These are phyloP conservation scores for Sugiyamaella marilandica DNA, from an alignment of 805 yeast species.

Conservation along the genomic window DNA sequence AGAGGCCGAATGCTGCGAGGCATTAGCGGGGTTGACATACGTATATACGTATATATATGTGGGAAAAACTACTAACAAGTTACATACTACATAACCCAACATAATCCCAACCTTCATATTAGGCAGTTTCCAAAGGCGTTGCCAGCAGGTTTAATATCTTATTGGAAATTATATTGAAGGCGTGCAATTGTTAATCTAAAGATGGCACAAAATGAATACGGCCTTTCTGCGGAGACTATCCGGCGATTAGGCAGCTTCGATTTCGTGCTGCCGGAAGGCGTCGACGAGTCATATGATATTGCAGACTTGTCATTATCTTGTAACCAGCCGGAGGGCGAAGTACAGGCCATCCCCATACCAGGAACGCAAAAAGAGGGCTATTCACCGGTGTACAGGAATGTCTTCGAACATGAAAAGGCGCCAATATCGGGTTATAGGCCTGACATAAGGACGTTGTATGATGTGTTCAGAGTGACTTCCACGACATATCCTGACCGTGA, in stretches of 20 bases:
- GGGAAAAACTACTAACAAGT: too few relatives aligned
- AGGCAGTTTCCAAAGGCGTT: too few relatives aligned
- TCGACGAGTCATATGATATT: neutral
- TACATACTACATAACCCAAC: too few relatives aligned
- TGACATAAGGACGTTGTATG: conserved; percentile 37
- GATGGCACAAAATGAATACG: neutral
- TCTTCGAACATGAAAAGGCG: conserved; percentile 30
- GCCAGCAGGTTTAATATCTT: too few relatives aligned
- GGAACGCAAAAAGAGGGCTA: conserved; percentile 41
- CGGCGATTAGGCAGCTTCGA: conserved; percentile 11
- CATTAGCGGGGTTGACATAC: too few relatives aligned
- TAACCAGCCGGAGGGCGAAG: conserved; percentile 19
- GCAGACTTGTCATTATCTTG: neutral
- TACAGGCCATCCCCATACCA: conserved; percentile 39
- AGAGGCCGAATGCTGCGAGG: too few relatives aligned
- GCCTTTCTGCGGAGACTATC: conserved; percentile 10
- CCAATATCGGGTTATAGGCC: conserved; percentile 33
- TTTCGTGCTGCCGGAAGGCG: conserved; percentile 7
- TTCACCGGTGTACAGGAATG: conserved; percentile 50
- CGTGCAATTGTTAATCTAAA: neutral
- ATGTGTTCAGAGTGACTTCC: conserved; percentile 32
- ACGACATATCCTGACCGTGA: conserved; percentile 28
- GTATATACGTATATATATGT: too few relatives aligned
- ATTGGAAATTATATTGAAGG: too few relatives aligned
- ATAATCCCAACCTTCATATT: too few relatives aligned